These are phyloP conservation scores for Drechslerella stenobrocha DNA, from an alignment of 2,329 filamentous ascomycete genomes.

Conservation along the genomic window DNA sequence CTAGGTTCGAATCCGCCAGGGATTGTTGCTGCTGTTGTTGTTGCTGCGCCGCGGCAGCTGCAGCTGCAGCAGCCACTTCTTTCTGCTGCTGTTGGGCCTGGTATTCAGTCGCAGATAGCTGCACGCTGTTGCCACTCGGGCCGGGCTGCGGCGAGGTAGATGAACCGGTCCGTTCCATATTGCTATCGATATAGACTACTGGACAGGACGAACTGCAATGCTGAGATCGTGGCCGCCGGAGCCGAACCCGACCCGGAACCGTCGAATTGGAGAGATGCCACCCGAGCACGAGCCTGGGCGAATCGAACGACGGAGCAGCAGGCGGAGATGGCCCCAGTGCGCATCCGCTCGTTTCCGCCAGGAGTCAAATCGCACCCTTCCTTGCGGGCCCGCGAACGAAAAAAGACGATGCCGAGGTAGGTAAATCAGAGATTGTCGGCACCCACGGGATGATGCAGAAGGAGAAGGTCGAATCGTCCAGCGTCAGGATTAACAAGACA, in stretches of 20 bases:
- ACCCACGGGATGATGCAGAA: background rate
- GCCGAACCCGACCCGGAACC: no score
- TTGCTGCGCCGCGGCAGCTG: constrained; percentile 3
- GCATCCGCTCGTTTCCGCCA: constrained; percentile 39
- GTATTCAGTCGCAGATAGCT: constrained; percentile 45
- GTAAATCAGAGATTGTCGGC: no score
- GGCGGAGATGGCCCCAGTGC: no score
- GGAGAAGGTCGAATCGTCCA: background rate
- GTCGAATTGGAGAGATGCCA: no score
- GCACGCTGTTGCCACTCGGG: constrained; percentile 35
- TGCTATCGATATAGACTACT: background rate
- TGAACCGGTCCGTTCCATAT: constrained; percentile 27
- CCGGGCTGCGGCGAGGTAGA: constrained; percentile 22
- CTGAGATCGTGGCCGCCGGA: no score
- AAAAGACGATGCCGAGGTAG: no score
- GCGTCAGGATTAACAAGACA: no score
- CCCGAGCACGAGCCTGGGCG: no score
- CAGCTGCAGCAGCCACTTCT: constrained; percentile 7
- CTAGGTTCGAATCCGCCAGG: constrained; percentile 18
- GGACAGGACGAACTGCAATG: background rate
- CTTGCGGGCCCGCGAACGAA: background rate
- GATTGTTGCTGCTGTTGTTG: background rate
- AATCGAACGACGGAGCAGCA: no score
- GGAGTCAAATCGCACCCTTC: constrained; percentile 9
- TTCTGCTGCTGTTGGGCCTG: constrained; percentile 27